Percentiles rank a stretch among this genome's conserved stretches.
Evolutionary conservation across 305 asterid genomes (phyloP).

Genomic region (Fraxinus baroniana): DNA sequence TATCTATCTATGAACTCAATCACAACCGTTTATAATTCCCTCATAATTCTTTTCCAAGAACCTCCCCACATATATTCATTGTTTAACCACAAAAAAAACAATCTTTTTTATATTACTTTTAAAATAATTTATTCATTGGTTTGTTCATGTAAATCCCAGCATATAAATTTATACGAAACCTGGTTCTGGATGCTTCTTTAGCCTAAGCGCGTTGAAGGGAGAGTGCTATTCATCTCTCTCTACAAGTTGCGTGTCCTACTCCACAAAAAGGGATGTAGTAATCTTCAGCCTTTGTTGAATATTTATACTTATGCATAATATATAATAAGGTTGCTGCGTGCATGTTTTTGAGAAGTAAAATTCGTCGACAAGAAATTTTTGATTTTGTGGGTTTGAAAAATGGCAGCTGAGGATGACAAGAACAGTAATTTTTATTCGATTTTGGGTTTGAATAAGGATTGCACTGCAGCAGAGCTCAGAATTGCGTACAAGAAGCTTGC

Average conservation of each 20-base stretch:
- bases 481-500: constrained; percentile 90
- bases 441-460: constrained; percentile 76
- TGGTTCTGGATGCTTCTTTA: constrained; percentile 46
- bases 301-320: neutral
- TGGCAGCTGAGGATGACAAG: constrained; percentile 53
- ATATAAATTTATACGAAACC: constrained; percentile 13
- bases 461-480: constrained; percentile 63
- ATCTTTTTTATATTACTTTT: neutral
- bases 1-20: constrained; percentile 37
- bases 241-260: constrained; percentile 23
- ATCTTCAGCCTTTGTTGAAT: constrained; percentile 10
- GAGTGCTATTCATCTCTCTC: constrained; percentile 20
- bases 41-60: constrained; percentile 23
- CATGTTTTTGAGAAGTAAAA: constrained; percentile 11
- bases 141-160: neutral
- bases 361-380: constrained; percentile 20
- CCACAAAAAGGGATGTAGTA: neutral
- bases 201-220: constrained; percentile 14
- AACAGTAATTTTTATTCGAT: constrained; percentile 58
- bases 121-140: constrained; percentile 3
- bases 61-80: constrained; percentile 16
- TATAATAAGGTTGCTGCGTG: neutral
- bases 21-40: constrained; percentile 36
- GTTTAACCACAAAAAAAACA: neutral
- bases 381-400: constrained; percentile 26